Evolutionary conservation across 345 rosid genomes (phyloP), one percentile per base, ranked within the genome.

Genomic region (Streptanthus diversifolius): DNA sequence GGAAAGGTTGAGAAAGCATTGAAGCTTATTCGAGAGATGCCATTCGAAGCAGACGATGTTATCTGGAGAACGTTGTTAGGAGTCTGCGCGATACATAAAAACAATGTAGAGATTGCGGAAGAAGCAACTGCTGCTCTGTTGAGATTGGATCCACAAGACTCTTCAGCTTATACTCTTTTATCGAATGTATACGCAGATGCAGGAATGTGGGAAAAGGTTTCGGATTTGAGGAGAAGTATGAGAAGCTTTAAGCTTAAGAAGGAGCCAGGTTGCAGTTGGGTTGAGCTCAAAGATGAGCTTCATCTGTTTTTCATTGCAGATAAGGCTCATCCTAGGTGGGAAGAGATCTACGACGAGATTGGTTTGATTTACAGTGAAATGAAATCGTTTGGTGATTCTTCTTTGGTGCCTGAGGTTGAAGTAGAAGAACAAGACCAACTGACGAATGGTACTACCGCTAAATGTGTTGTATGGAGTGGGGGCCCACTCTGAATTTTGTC

Each of bases 181-280:
- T 88, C 95, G 17, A 95, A 91, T 63, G 84, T 91, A 22, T 95
- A 90, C 63, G 92, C 97, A n/a, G 81, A 87, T 70, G 90, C 93
- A 51, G 86, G 90, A 63, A 82, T 89, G 97, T 95, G 99, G 99
- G 84, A 75, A 39, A 86, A 87, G 67, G 96, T 87, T 33, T 85
- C 88, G 1, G 80, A 84, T 30, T 65, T 80, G 80, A 83, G 99
- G 81, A 88, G 79, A 70, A 80, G 75, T 30, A 89, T 95, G 89
- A 87, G 82, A 81, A 41, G 83, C 58, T 79, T 76, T 13, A 88
- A 80, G 79, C 82, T 89, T 37, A 91, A 83, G 80, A 93, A 93
- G 81, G 96, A 93, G 79, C 97, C 96, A 7, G 97, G 97, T 54
- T 93, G 95, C 74, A 91, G 98, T 80, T 91, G 97, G 97, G 84